A percentile compares a stretch with the other conserved stretches of the same genome.
Evolutionary conservation across 805 yeast species (phyloP).

Genomic region (Spencermartinsiella europaea): DNA sequence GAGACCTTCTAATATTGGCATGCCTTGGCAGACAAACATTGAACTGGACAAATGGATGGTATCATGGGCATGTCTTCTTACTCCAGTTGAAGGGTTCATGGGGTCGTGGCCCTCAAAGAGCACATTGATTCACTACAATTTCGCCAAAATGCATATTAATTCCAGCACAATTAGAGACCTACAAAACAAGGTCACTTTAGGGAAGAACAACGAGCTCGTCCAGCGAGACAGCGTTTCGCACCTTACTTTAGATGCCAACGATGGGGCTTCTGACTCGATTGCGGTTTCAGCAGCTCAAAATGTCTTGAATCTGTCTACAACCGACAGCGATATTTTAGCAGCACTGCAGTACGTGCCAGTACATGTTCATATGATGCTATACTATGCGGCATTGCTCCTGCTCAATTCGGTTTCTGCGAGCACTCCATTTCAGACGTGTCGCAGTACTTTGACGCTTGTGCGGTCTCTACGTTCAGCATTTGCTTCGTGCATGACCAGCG

Average conservation of each 20-base stretch:
- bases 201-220: constrained; percentile 1
- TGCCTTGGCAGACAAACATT: constrained; percentile 61
- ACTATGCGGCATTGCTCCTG: constrained; percentile 56
- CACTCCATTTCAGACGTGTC: constrained; percentile 14
- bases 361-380: constrained; percentile 68
- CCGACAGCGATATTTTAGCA: constrained; percentile 52
- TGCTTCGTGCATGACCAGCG: constrained; percentile 2
- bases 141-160: constrained; percentile 71
- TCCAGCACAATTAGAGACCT: constrained; percentile 30
- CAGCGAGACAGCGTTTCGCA: not conserved
- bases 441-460: constrained; percentile 11
- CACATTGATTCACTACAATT: constrained; percentile 63
- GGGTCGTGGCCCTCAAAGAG: constrained; percentile 66
- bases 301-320: constrained; percentile 52
- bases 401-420: constrained; percentile 25
- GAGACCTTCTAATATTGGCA: constrained; percentile 57
- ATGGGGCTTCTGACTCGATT: constrained; percentile 26
- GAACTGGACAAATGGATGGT: constrained; percentile 77
- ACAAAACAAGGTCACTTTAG: constrained; percentile 24
- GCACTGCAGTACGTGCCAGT: constrained; percentile 61
- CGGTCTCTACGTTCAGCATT: constrained; percentile 11
- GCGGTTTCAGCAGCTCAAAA: constrained; percentile 62
- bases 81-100: constrained; percentile 45
- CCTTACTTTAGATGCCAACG: constrained; percentile 6
- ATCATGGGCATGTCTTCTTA: constrained; percentile 65